A percentile compares a stretch with the other conserved stretches of the same genome.
phyloP scores from a whole-genome alignment of 2,329 filamentous ascomycete genomes.

The Escovopsis sp. region DNA sequence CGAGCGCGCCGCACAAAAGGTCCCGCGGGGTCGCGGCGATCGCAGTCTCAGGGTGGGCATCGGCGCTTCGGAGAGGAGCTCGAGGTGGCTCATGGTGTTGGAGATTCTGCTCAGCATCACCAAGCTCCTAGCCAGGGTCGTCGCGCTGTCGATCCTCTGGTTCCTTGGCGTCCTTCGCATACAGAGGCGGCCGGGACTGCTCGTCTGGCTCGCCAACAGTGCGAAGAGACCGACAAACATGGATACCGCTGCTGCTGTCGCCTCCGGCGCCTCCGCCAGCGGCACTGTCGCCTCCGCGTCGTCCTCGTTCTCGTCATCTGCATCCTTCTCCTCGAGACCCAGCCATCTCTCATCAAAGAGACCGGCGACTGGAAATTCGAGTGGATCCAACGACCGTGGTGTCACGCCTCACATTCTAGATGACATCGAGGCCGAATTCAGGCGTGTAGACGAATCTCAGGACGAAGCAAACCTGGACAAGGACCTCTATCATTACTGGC shows the following conservation, averaged over 20 bases:
- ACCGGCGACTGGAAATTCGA: neutral
- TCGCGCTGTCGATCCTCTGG: constrained; percentile 30
- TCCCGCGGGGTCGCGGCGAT: constrained; percentile 30
- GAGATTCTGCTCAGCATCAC: constrained; percentile 66
- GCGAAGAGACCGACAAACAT: constrained; percentile 13
- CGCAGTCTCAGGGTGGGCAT: constrained; percentile 47
- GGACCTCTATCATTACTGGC: constrained; percentile 74
- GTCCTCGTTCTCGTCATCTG: no score
- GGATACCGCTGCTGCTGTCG: neutral
- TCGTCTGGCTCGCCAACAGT: constrained; percentile 37
- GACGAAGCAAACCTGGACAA: constrained; percentile 55
- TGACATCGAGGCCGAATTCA: constrained; percentile 68
- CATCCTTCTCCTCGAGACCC: no score
- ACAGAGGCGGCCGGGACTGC: constrained; percentile 28
- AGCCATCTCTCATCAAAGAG: neutral
- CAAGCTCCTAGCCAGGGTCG: constrained; percentile 18
- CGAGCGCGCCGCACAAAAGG: constrained; percentile 51
- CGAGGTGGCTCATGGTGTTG: constrained; percentile 59
- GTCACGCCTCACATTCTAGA: constrained; percentile 28
- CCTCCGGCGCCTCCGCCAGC: neutral
- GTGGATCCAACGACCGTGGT: neutral
- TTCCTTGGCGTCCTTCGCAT: constrained; percentile 35
- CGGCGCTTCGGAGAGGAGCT: constrained; percentile 62
- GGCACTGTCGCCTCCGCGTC: constrained; percentile 1
- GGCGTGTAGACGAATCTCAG: constrained; percentile 32